Evolutionary conservation across 169 alveolate genomes (phyloP).

Genomic region (Plasmodium gaboni): DNA sequence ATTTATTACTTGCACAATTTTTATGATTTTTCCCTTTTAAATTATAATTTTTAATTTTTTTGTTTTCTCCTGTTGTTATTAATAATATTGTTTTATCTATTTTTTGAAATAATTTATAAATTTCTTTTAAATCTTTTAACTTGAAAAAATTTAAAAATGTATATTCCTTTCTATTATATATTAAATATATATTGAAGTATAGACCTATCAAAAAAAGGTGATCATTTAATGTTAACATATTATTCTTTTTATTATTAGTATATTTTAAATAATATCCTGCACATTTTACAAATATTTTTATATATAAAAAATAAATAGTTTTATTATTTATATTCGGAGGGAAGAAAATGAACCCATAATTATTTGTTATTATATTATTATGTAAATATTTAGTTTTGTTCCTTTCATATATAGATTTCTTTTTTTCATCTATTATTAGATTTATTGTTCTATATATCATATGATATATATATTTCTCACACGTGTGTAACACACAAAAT

Average conservation of each 20-base stretch:
- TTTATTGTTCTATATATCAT: constrained; percentile 13
- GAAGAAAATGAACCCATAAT: constrained; percentile 39
- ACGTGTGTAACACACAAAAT: constrained; percentile 16
- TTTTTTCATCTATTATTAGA: constrained; percentile 5
- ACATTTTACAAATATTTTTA: constrained; percentile 23
- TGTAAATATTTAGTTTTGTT: neutral
- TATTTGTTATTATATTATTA: constrained; percentile 17
- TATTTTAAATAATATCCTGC: constrained; percentile 14
- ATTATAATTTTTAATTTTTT: no score
- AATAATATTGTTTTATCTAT: constrained; percentile 47
- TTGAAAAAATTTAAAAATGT: constrained; percentile 44
- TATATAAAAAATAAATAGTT: constrained; percentile 12
- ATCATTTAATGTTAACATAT: constrained; percentile 38
- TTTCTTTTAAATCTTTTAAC: constrained; percentile 40
- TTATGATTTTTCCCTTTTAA: no score
- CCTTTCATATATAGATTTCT: neutral
- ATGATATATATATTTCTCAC: neutral
- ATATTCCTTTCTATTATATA: constrained; percentile 1
- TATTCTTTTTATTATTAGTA: neutral
- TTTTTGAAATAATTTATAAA: constrained; percentile 64
- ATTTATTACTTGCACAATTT: no score
- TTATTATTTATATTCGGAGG: constrained; percentile 45
- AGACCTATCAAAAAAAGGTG: constrained; percentile 25
- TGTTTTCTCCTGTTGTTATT: no score
- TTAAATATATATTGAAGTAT: constrained; percentile 27